phyloP scores from a whole-genome alignment of 2,329 filamentous ascomycete species.

The Aureobasidium mangrovei region DNA sequence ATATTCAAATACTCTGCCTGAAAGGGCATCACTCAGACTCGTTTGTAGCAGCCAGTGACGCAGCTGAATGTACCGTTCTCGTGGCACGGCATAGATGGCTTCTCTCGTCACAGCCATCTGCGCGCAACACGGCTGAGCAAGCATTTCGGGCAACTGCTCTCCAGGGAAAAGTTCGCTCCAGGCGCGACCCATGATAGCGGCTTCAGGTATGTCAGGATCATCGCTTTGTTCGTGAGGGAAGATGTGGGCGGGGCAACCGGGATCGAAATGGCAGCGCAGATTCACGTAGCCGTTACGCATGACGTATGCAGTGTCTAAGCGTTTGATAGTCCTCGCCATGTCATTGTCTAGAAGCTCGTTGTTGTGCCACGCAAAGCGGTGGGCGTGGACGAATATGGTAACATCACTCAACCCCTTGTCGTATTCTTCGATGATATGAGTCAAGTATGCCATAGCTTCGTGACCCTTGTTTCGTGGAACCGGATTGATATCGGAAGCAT shows the following conservation, averaged over 20 bases:
- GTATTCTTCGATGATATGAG: slow-evolving; percentile 41
- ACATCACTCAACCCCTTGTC: slow-evolving; percentile 24
- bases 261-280: slow-evolving; percentile 20
- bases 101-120: slow-evolving; percentile 54
- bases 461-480: slow-evolving; percentile 32
- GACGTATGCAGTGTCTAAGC: slow-evolving; percentile 17
- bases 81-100: slow-evolving; percentile 45
- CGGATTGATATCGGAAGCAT: slow-evolving; percentile 16
- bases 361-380: slow-evolving; percentile 21
- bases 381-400: slow-evolving; percentile 24
- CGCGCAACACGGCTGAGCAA: slow-evolving; percentile 54
- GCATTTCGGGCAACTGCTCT: slow-evolving; percentile 31
- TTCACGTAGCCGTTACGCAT: slow-evolving; percentile 22
- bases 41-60: slow-evolving; percentile 53
- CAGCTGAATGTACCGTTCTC: slow-evolving; percentile 46
- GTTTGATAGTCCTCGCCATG: slow-evolving; percentile 19
- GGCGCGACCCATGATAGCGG: not conserved
- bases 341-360: slow-evolving; percentile 21
- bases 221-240: slow-evolving; percentile 17
- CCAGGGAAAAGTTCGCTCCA: slow-evolving; percentile 15
- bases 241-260: slow-evolving; percentile 22
- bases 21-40: slow-evolving; percentile 45
- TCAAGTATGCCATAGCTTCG: slow-evolving; percentile 40
- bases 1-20: slow-evolving; percentile 57
- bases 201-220: not conserved